Base-by-base conservation (phyloP, 1,284 basidiomycete genomes). In the Papiliotrema laurentii region DNA sequence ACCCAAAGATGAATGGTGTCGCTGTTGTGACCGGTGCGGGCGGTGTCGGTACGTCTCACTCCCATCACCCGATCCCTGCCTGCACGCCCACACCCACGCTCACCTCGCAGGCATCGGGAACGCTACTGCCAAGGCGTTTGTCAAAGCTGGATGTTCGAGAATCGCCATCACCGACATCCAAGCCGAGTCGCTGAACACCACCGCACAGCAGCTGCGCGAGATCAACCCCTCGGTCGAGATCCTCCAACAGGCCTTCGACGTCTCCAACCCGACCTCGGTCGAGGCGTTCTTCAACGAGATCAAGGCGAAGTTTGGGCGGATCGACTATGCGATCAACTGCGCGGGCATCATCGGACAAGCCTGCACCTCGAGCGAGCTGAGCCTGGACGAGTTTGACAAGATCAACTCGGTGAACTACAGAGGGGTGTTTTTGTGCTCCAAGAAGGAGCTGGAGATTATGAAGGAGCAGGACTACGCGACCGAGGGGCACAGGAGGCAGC, bases 261-360 rank as follows among this genome's bases (percentile, higher is more conserved):
- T 59, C 35, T 54, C 60, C 6, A 24, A 40, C 14, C 22, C 53
- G 13, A 24, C 38, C 4, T 57, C 56, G 27, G 41, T 62, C 27
- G 54, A 54, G 9, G 14, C 37, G 2, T 49, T 62, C 3, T 62
- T 62, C 35, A 28, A 31, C 5, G 40, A 47, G 26, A 42, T 59
- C 22, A 45, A 45, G 14, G 19, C 24, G 7, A 34, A 28, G 21
- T 68, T 62, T 35, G 64, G 64, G 10, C 55, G 64, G 16, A 25
- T 68, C 19, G 66, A 68, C 51, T 66, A 68, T 34, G 60, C 59
- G 25, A 61, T 64, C 30, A 68, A 68, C 49, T 59, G 56, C 34
- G 66, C 66, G 2, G 66, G 59, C 0, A 55, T 65, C 24, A 53
- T 50, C 1, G 55, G 58, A 0, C 55, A 54, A 27, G 49, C 50